These are phyloP conservation scores for Psidium guajava DNA, from an alignment of 345 rosid genomes.

Conservation along the genomic window DNA sequence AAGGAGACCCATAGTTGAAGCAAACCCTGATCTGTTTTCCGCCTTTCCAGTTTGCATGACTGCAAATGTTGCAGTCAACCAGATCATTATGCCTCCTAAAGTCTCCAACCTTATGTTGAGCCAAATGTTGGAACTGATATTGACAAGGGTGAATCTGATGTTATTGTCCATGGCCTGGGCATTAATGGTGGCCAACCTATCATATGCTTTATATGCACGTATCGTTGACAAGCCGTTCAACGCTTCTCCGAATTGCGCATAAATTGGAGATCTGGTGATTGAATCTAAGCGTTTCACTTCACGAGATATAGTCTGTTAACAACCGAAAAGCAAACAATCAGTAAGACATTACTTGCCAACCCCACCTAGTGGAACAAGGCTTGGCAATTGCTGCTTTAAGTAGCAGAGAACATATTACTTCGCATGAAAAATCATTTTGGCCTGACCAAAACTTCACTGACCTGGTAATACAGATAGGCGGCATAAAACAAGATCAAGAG, in stretches of 20 bases:
- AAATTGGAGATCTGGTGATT: constrained; percentile 72
- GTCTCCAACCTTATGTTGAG: constrained; percentile 68
- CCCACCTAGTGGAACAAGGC: neutral
- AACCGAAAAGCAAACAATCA: neutral
- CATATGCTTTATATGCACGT: constrained; percentile 91
- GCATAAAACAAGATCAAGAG: constrained; percentile 81
- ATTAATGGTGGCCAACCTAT: constrained; percentile 59
- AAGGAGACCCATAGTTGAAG: constrained; percentile 93
- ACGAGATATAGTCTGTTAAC: constrained; percentile 70
- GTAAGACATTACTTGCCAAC: neutral
- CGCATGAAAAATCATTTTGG: neutral
- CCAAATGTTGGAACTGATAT: constrained; percentile 77
- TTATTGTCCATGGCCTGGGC: constrained; percentile 91
- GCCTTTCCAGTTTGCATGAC: constrained; percentile 66
- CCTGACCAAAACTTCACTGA: constrained; percentile 4
- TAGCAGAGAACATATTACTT: neutral
- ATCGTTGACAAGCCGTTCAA: constrained; percentile 78
- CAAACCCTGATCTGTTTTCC: constrained; percentile 52
- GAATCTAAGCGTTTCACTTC: constrained; percentile 96
- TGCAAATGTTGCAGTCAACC: constrained; percentile 90
- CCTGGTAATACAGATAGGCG: constrained; percentile 94
- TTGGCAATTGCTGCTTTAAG: neutral
- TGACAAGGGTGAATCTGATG: constrained; percentile 80
- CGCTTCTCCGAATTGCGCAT: constrained; percentile 97
- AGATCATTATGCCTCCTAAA: constrained; percentile 89